Conservation (phyloP, 345 rosid species). For the Barbarea vulgaris region DNA sequence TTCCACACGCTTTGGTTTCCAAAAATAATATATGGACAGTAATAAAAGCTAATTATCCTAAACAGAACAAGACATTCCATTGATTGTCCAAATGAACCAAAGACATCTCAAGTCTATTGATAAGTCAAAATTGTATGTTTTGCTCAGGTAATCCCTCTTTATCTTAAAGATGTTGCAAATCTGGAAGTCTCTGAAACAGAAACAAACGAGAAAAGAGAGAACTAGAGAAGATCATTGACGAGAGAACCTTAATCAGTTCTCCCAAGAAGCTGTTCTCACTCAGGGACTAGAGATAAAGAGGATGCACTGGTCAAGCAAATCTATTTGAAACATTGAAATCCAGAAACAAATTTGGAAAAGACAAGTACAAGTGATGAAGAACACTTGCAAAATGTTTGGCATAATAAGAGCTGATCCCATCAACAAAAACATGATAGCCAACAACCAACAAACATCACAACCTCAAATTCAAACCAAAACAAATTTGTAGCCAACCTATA, state of each 20-base stretch:
- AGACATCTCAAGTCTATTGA: neutral
- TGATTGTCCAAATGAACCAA: constrained; percentile 9
- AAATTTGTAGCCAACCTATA: constrained; percentile 17
- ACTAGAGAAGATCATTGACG: neutral
- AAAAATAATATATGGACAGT: constrained; percentile 21
- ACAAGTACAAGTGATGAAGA: neutral
- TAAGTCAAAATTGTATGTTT: neutral
- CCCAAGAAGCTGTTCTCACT: neutral
- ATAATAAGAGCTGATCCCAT: constrained; percentile 18
- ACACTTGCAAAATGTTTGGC: neutral
- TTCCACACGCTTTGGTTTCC: constrained; percentile 28
- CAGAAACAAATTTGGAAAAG: neutral
- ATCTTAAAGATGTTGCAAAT: neutral
- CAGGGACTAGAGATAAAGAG: neutral
- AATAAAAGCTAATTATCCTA: neutral
- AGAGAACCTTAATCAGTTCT: constrained; percentile 15
- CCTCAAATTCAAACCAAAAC: constrained; percentile 36
- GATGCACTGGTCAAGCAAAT: constrained; percentile 7
- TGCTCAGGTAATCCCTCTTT: neutral
- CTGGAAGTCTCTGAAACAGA: neutral
- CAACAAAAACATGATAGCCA: constrained; percentile 25
- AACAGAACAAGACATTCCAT: neutral
- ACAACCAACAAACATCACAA: constrained; percentile 37
- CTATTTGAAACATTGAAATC: neutral
- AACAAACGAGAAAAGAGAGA: neutral